Base-by-base conservation (phyloP, 352 stramenopile genomes). In the Blastocystis hominis region DNA sequence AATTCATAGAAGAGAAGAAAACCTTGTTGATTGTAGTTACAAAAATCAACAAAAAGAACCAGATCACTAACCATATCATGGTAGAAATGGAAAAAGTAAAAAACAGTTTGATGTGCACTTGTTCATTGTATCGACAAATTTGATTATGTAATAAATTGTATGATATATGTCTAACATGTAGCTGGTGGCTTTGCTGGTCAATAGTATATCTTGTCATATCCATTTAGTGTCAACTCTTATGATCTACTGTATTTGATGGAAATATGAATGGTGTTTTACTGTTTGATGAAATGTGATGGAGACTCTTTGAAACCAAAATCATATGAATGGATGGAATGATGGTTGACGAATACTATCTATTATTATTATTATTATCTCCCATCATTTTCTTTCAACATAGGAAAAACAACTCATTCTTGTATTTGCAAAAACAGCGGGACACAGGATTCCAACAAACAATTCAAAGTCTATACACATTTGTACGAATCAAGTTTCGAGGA, bases 401-500 rank as follows among this genome's bases (percentile, higher is more conserved):
- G 24, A 30, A 30, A 30, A 30, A 30, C 24, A 30, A 30, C 24
- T 30, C 24, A 30, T 30, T 30, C 24, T 30, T 30, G 24, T 30
- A 30, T 30, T 30, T 30, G 24, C 24, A 30, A 30, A 30, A 30
- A 30, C 24, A 30, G 24, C 24, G 24, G 24, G 24, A 30, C 24
- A 30, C 24, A 30, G 53, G 66, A 56, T 77, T 77, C 66, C 15
- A 66, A 84, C 72, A 84, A 84, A 84, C 72, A 15, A 50, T 5
- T 54, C 50, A 84, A n/a, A 84, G 34, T 9, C 72, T 50, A 42
- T 42, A 30, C 47, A 84, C 72, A 46, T 84, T 87, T 15, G 77
- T 87, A 59, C 77, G 62, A 78, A 87, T 62, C 20, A 36, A 47
- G 7, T 89, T 75, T 3, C 89, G 64, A 5, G 90, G 90, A 86